Evolutionary conservation across 78 protist genomes (phyloP).

Genomic region (Emiliania huxleyi): DNA sequence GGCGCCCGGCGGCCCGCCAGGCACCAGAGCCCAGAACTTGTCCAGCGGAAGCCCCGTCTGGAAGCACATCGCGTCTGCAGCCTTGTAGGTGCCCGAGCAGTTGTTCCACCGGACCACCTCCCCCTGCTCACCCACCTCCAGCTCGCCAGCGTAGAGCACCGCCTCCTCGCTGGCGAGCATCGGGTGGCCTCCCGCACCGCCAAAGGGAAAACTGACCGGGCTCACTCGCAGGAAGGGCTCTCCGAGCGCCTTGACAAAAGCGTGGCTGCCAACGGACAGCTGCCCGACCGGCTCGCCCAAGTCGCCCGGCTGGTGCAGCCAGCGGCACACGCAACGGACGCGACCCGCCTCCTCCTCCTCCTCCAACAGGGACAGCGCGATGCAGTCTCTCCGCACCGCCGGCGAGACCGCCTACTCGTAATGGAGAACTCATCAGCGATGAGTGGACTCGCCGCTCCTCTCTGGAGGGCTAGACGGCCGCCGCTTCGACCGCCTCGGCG

Average conservation of each 20-base stretch:
- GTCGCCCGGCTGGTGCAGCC: not conserved
- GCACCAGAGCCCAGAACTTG: not conserved
- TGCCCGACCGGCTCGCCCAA: not conserved
- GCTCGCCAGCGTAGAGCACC: not conserved
- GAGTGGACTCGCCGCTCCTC: too few species aligned
- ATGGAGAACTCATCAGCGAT: too few species aligned
- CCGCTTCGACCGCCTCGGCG: too few species aligned
- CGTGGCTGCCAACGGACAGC: not conserved
- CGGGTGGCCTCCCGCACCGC: not conserved
- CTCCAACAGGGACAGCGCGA: too few species aligned
- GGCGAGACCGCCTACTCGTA: too few species aligned
- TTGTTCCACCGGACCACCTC: not conserved
- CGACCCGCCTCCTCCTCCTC: too few species aligned
- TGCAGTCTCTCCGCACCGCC: too few species aligned
- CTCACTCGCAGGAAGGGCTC: not conserved
- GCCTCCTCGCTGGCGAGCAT: not conserved
- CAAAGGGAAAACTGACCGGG: not conserved
- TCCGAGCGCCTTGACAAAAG: not conserved
- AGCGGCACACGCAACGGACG: too few species aligned
- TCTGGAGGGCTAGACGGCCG: too few species aligned
- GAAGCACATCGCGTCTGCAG: not conserved
- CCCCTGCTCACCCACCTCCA: not conserved
- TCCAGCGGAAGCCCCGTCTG: not conserved
- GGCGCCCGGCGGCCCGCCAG: not conserved
- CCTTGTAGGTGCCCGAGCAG: not conserved